Percentiles rank a stretch among this genome's conserved stretches.
Conservation (phyloP, 2,329 filamentous ascomycete species). For the Purpureocillium takamizusanense region DNA sequence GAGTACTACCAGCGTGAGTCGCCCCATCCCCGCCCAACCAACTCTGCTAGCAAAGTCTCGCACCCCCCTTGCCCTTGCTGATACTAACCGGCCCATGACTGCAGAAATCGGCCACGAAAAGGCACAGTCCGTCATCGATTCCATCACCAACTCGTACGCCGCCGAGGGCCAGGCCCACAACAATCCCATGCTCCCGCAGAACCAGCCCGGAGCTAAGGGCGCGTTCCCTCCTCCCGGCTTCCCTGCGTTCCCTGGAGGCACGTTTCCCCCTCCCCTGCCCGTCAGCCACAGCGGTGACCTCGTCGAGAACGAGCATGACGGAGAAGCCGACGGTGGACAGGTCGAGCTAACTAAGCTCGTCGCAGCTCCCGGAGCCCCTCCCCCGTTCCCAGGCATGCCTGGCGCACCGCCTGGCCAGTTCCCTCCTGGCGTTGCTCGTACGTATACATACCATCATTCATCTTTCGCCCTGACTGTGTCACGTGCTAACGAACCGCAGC, state of each 20-base stretch:
- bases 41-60: neutral
- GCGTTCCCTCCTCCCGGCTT: conserved; percentile 40
- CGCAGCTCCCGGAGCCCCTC: conserved; percentile 32
- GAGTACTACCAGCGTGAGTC: conserved; percentile 89
- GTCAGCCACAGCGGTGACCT: neutral
- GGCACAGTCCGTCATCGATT: conserved; percentile 96
- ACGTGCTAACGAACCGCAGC: conserved; percentile 23
- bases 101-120: conserved; percentile 96
- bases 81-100: neutral
- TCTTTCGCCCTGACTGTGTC: neutral
- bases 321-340: neutral
- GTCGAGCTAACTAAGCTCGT: neutral
- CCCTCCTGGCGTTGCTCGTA: conserved; percentile 24
- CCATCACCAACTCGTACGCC: conserved; percentile 91
- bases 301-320: too few species aligned
- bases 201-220: conserved; percentile 46
- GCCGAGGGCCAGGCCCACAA: conserved; percentile 81
- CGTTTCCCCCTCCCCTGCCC: conserved; percentile 18
- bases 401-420: conserved; percentile 29
- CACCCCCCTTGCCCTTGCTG: neutral
- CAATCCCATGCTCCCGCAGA: conserved; percentile 74
- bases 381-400: conserved; percentile 48
- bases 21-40: too few species aligned
- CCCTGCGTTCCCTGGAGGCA: conserved; percentile 48
- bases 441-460: too few species aligned